Evolutionary conservation across 495 filamentous ascomycete species (phyloP), one percentile per base, ranked within the genome.

Genomic region (Cercophora sp.): DNA sequence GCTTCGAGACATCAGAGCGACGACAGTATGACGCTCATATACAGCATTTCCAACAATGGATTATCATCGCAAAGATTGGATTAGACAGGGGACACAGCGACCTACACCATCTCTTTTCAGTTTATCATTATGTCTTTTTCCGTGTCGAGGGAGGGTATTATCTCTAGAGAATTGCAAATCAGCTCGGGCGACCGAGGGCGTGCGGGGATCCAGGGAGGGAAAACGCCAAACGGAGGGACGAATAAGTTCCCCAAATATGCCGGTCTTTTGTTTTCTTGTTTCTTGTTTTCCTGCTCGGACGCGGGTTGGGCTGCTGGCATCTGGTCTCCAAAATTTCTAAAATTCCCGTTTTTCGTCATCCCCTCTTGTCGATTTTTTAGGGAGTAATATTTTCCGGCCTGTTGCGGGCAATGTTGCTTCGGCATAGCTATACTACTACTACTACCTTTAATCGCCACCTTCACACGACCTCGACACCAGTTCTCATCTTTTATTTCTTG

Each of bases 161-260:
- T 19, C 40, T 41, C 34, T 59, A 62, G 53, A 62, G 24, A 34
- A 41, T 35, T 47, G 45, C 56, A 65, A 61, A 58, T 55, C 58
- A 57, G 59, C 52, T 59, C 62, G 68, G 66, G 68, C 66, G 62
- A 70, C 66, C 64, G 64, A 62, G 52, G 54, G 49, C 40, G 25
- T 48, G 27, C 13, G 15, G 36, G 39, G 40, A 24, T 20, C 27
- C 13, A 39, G 35, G 34, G 48, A 50, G 20, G 49, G 47, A 45
- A 47, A 43, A 50, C 27, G 27, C n/a, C n/a, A n/a, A n/a, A n/a
- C 41, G 47, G 48, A 42, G 37, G 31, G 16, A 37, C 5, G 13
- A 24, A 9, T 22, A 20, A 15, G 29, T 19, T 5, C 42, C 27
- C 46, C 52, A 31, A 32, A 48, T 46, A 47, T 19, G 36, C 16